Conservation (phyloP, 495 filamentous ascomycete species). For the Hypoxylon crocopeplum region DNA sequence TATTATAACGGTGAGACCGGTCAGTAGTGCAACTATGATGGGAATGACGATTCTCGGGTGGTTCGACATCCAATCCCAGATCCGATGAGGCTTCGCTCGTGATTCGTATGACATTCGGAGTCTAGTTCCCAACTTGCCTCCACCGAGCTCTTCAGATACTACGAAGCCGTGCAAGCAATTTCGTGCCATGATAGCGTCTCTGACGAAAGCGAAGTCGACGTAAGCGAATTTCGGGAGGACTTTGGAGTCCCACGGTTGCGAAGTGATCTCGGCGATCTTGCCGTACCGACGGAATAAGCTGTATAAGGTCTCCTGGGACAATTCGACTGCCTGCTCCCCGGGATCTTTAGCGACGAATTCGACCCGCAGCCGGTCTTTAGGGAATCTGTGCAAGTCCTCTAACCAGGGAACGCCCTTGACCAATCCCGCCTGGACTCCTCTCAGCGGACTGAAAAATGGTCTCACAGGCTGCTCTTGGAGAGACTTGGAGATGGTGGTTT, state of each 20-base stretch:
- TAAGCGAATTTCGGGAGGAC: slow-evolving; percentile 77
- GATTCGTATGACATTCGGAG: slow-evolving; percentile 84
- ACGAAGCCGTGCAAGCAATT: slow-evolving; percentile 92
- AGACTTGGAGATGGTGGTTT: slow-evolving; percentile 52
- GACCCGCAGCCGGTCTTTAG: slow-evolving; percentile 74
- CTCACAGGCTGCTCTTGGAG: slow-evolving; percentile 74
- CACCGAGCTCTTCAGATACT: slow-evolving; percentile 67
- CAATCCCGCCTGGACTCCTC: slow-evolving; percentile 67
- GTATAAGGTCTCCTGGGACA: slow-evolving; percentile 89
- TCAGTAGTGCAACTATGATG: slow-evolving; percentile 75
- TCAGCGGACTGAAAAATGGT: slow-evolving; percentile 89
- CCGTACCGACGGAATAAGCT: slow-evolving; percentile 89
- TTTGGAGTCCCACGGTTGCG: slow-evolving; percentile 84
- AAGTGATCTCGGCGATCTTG: slow-evolving; percentile 79
- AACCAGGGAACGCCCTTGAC: slow-evolving; percentile 92
- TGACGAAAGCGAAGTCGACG: slow-evolving; percentile 73
- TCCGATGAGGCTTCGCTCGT: slow-evolving; percentile 73
- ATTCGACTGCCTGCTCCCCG: slow-evolving; percentile 69
- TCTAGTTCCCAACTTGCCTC: slow-evolving; percentile 74
- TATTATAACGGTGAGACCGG: slow-evolving; percentile 83
- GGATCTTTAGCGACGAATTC: slow-evolving; percentile 80
- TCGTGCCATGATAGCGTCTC: slow-evolving; percentile 82
- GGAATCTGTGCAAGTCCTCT: slow-evolving; percentile 87
- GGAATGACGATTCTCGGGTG: slow-evolving; percentile 93
- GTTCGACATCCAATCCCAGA: slow-evolving; percentile 86